These are phyloP conservation scores for Apophysomyces variabilis DNA, from an alignment of 371 early-diverging fungal species.

Conservation along the genomic window DNA sequence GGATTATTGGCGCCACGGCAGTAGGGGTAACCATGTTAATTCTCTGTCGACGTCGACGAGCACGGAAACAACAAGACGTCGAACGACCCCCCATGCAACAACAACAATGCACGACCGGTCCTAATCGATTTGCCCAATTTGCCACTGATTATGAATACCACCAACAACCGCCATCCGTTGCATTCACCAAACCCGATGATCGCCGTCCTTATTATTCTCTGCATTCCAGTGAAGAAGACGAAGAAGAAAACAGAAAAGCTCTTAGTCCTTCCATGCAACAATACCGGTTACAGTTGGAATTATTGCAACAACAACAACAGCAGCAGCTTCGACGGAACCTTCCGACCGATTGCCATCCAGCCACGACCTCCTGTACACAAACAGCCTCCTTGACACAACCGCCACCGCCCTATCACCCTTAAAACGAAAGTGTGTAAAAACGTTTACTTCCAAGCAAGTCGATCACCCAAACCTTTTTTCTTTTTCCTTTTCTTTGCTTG, in stretches of 20 bases:
- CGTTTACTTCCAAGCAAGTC: too few species aligned
- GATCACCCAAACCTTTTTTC: not conserved
- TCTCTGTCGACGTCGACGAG: slow-evolving; percentile 26
- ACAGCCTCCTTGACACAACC: not conserved
- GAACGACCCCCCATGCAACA: not conserved
- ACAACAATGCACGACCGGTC: too few species aligned
- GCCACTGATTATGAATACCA: not conserved
- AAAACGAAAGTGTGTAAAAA: not conserved
- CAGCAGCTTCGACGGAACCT: not conserved
- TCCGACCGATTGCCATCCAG: not conserved
- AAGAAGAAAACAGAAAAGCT: not conserved
- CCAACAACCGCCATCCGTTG: not conserved
- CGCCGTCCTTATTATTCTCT: too few species aligned
- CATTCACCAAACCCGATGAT: too few species aligned
- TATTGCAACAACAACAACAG: slow-evolving; percentile 12
- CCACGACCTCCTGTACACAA: not conserved
- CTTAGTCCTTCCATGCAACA: slow-evolving; percentile 23
- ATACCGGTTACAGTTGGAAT: slow-evolving; percentile 18
- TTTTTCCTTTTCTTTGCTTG: too few species aligned
- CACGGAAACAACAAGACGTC: slow-evolving; percentile 5
- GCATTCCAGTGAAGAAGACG: not conserved
- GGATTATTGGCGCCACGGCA: slow-evolving; percentile 31
- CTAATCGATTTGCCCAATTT: not conserved
- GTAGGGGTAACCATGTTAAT: slow-evolving; percentile 34
- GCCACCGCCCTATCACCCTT: slow-evolving; percentile 6